Evolutionary conservation across 1,139 yeast genomes (phyloP).

Genomic region (Zygoascus hellenicus): DNA sequence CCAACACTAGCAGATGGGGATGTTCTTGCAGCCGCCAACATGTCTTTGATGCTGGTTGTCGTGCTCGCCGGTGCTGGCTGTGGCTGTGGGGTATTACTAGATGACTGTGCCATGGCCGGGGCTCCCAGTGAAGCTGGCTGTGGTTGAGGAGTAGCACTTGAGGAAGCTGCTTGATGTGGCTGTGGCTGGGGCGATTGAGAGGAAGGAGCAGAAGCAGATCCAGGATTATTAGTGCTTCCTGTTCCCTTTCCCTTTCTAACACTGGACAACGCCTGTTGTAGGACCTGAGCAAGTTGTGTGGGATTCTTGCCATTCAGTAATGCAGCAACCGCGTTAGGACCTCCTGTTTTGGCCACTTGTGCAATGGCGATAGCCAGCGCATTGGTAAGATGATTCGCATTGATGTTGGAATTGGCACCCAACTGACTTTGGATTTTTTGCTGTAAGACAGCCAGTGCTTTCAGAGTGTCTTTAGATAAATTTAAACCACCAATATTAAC

Average conservation of each 20-base stretch:
- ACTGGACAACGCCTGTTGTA: slow-evolving; percentile 74
- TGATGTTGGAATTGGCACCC: slow-evolving; percentile 30
- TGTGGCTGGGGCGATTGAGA: slow-evolving; percentile 5
- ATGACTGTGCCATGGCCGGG: neutral
- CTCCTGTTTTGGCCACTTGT: slow-evolving; percentile 83
- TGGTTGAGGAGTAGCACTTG: slow-evolving; percentile 4
- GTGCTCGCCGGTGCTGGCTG: slow-evolving; percentile 3
- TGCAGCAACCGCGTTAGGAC: slow-evolving; percentile 57
- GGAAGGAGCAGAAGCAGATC: slow-evolving; percentile 7
- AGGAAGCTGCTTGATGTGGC: slow-evolving; percentile 1
- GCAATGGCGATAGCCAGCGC: slow-evolving; percentile 92
- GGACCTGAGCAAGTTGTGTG: slow-evolving; percentile 72
- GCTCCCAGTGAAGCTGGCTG: too few relatives aligned
- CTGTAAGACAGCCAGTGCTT: slow-evolving; percentile 32
- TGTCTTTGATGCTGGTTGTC: neutral
- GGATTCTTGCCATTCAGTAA: slow-evolving; percentile 78
- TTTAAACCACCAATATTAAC: slow-evolving; percentile 21
- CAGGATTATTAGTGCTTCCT: slow-evolving; percentile 3
- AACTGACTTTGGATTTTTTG: slow-evolving; percentile 35
- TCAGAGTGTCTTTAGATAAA: slow-evolving; percentile 33
- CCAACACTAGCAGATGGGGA: neutral
- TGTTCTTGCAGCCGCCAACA: slow-evolving; percentile 7
- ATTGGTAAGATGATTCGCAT: slow-evolving; percentile 66
- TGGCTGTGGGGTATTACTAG: slow-evolving; percentile 1
- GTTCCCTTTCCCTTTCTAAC: slow-evolving; percentile 18